These are phyloP conservation scores for Cucurbita moschata DNA, from an alignment of 306 rosid species.

Conservation along the genomic window DNA sequence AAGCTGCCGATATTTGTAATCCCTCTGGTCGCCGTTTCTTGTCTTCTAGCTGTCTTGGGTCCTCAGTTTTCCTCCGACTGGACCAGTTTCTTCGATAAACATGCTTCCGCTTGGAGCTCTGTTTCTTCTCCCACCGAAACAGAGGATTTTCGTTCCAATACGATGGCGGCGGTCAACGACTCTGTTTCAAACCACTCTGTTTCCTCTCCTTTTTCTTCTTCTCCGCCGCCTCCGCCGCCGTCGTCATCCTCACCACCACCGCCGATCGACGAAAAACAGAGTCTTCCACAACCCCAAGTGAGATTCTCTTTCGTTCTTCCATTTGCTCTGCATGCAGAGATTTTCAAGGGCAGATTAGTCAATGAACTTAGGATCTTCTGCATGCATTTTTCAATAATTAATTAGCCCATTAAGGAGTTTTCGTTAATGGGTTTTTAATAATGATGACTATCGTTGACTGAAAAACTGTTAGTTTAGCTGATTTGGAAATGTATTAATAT, in stretches of 20 bases:
- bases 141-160: conserved; percentile 18
- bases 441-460: background rate
- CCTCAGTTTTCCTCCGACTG: conserved; percentile 24
- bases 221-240: conserved; percentile 8
- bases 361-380: too few relatives aligned
- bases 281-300: conserved; percentile 24
- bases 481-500: background rate
- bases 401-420: background rate
- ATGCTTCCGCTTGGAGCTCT: conserved; percentile 14
- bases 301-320: background rate
- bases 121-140: conserved; percentile 8
- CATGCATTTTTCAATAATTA: background rate
- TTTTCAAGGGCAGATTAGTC: background rate
- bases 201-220: conserved; percentile 18
- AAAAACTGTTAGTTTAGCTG: background rate
- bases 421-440: background rate
- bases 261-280: conserved; percentile 15
- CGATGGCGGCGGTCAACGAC: conserved; percentile 26
- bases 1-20: conserved; percentile 21
- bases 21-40: conserved; percentile 39
- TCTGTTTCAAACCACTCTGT: conserved; percentile 17
- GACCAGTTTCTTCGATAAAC: conserved; percentile 6
- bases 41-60: conserved; percentile 37
- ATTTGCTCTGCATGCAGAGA: background rate
- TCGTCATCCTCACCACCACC: conserved; percentile 23